Percentiles rank a stretch among this genome's conserved stretches.
phyloP scores from a whole-genome alignment of 192 early-diverging fungal species.

The Diversispora eburnea region DNA sequence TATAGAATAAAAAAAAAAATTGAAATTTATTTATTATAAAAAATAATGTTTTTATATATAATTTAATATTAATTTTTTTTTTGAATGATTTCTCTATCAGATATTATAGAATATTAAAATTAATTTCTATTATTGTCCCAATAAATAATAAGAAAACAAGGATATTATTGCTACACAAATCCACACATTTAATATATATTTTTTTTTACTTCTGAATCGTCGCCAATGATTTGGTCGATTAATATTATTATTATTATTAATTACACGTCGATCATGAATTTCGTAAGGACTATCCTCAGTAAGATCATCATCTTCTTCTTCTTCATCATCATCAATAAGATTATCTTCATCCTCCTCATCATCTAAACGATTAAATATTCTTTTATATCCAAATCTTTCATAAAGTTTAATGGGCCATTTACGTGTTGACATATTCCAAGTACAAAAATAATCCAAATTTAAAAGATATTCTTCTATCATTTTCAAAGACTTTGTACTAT shows the following conservation, averaged over 20 bases:
- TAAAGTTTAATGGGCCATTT: slow-evolving; percentile 1
- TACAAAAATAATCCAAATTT: background rate
- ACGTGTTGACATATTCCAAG: background rate
- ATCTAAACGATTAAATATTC: slow-evolving; percentile 1
- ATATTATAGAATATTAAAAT: too few species aligned
- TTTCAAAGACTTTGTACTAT: background rate
- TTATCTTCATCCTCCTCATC: background rate
- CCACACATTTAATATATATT: too few species aligned
- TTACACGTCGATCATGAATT: too few species aligned
- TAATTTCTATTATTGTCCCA: too few species aligned
- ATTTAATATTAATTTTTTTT: background rate
- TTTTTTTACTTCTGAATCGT: too few species aligned
- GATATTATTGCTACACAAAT: too few species aligned
- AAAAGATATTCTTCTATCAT: background rate
- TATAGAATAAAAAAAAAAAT: background rate
- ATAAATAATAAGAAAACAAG: too few species aligned
- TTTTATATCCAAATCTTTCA: background rate
- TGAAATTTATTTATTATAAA: background rate
- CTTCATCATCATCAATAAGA: background rate
- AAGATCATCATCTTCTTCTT: background rate
- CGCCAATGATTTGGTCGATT: too few species aligned
- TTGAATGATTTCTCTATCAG: background rate
- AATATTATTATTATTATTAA: background rate
- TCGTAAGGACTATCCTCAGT: background rate
- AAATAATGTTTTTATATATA: background rate